Base-by-base conservation (phyloP, 768 basidiomycete species). In the Dictyophora rubrovolvata region DNA sequence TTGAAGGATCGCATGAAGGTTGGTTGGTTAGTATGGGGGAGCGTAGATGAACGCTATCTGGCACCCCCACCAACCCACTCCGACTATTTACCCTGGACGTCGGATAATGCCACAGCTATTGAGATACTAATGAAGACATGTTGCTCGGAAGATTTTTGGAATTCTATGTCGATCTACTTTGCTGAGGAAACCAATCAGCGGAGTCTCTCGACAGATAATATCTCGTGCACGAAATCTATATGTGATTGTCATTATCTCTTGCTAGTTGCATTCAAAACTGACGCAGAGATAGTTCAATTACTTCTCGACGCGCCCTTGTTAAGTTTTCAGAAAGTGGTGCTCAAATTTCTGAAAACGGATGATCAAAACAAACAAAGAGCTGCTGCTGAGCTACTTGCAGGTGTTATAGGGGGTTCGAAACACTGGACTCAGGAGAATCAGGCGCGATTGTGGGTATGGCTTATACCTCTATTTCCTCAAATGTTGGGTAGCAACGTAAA, bases 331-430 rank as follows among this genome's bases (percentile, higher is more conserved):
- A 83, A 84, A 0, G 77, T 80, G 1, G 67, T 91, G 37, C 84
- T 86, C 56, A 75, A 75, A 34, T 71, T 88, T n/a, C 72, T 92
- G 18, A 69, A 70, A 9, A 80, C 89, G 65, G 81, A 85, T 61
- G 84, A 89, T 63, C 85, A 89, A 61, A 87, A 94, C 71, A 90
- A 92, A 72, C 91, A 91, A 67, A 78, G 93, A 33, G 91, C 89
- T 2, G 85, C 89, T 9, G 90, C 90, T 5, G 93, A 96, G 69
- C 75, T 93, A 55, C 68, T 93, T 8, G 88, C 87, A 1, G 87
- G 87, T 22, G 61, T 87, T n/a, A 69, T 88, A 21, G 78, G 79
- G 62, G 86, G 85, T 80, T 85, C 86, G 3, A 93, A 93, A 69
- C 89, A 93, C 67, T 96, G 93, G 93, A 78, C 89, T 0, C 74